These are phyloP conservation scores for Xylaria sp. DNA, from an alignment of 2,329 filamentous ascomycete genomes.

Conservation along the genomic window DNA sequence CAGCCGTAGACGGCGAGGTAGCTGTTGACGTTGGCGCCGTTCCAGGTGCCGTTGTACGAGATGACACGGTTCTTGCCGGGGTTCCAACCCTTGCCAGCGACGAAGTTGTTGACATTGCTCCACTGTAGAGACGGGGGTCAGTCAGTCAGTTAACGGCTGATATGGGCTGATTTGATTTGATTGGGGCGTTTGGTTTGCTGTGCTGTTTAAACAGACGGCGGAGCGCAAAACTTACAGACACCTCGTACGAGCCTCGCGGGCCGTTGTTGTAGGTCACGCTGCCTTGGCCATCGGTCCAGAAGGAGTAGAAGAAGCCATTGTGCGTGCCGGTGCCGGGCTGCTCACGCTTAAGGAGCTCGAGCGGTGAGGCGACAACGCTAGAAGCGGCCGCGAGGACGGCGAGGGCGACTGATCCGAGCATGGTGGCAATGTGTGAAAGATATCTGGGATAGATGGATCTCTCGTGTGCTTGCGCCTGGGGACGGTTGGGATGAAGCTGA, in stretches of 20 bases:
- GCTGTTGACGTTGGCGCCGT: slow-evolving; percentile 32
- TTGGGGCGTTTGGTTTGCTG: too few relatives aligned
- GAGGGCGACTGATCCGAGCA: slow-evolving; percentile 26
- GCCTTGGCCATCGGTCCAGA: slow-evolving; percentile 61
- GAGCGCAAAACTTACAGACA: slow-evolving; percentile 35
- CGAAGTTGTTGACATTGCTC: slow-evolving; percentile 52
- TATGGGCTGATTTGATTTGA: neutral
- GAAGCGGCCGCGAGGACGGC: slow-evolving; percentile 19
- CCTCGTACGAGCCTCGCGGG: slow-evolving; percentile 54
- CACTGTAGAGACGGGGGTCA: slow-evolving; percentile 27
- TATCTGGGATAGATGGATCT: neutral
- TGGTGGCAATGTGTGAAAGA: slow-evolving; percentile 1
- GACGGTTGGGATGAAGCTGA: neutral
- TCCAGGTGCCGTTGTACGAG: slow-evolving; percentile 23
- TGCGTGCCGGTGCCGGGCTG: slow-evolving; percentile 54
- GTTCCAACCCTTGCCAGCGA: slow-evolving; percentile 58
- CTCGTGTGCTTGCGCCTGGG: neutral
- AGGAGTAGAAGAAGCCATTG: slow-evolving; percentile 66
- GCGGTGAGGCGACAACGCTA: slow-evolving; percentile 27
- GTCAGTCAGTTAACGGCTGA: too few relatives aligned
- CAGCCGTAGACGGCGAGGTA: slow-evolving; percentile 47
- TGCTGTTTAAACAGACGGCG: too few relatives aligned
- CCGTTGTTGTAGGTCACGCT: slow-evolving; percentile 61
- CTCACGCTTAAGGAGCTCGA: slow-evolving; percentile 43
- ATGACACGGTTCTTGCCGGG: slow-evolving; percentile 26